These are phyloP conservation scores for Ephemerocybe angulata DNA, from an alignment of 768 basidiomycete species.

Conservation along the genomic window DNA sequence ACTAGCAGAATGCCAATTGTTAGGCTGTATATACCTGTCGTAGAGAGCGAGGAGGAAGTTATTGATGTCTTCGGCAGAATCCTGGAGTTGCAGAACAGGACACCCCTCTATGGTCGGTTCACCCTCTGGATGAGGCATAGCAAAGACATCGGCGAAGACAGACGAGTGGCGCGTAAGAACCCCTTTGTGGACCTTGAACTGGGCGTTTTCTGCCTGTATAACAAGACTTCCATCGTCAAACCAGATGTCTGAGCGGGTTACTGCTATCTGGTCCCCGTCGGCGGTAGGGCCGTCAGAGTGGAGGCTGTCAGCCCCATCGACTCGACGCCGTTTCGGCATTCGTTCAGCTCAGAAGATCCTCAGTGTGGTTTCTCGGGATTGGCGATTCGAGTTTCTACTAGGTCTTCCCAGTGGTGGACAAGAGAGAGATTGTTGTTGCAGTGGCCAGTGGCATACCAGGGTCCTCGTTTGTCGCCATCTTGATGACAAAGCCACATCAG, in stretches of 20 bases:
- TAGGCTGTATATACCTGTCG: slow-evolving; percentile 41
- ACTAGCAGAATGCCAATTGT: slow-evolving; percentile 34
- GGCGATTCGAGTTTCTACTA: no score
- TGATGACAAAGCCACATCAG: no score
- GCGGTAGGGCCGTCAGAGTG: no score
- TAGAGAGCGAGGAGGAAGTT: neutral
- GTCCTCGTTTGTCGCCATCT: no score
- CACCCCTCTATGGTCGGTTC: neutral
- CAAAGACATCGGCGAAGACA: slow-evolving; percentile 10
- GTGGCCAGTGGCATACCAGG: no score
- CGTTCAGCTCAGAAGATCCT: no score
- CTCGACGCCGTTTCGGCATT: no score
- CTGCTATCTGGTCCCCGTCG: no score
- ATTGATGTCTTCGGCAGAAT: neutral
- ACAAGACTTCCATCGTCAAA: slow-evolving; percentile 12
- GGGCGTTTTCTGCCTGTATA: slow-evolving; percentile 7
- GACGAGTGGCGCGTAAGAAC: slow-evolving; percentile 8
- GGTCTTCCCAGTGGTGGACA: no score
- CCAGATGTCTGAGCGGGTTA: slow-evolving; percentile 8
- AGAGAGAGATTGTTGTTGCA: no score
- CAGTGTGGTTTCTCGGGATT: no score
- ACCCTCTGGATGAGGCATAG: neutral
- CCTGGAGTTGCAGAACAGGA: neutral
- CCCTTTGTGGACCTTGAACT: slow-evolving; percentile 11
- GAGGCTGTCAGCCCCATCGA: no score